These are phyloP conservation scores for Trichocladium antarcticum DNA, from an alignment of 495 filamentous ascomycete genomes.

Conservation along the genomic window DNA sequence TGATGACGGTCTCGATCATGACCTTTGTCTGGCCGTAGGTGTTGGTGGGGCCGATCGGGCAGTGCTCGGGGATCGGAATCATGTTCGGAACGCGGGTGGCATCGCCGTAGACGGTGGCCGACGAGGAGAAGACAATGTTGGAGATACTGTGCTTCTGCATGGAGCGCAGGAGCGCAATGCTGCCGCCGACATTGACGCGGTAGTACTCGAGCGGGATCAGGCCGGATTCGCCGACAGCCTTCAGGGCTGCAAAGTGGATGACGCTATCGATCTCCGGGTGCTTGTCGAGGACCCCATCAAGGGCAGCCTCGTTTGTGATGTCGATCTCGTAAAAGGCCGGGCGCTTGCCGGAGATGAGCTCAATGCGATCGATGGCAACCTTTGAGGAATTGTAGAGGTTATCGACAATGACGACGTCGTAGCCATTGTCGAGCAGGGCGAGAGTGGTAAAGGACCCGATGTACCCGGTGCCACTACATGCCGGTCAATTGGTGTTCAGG, in stretches of 20 bases:
- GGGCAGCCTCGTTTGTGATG: slow-evolving; percentile 68
- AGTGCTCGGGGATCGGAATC: slow-evolving; percentile 97
- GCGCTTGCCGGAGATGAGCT: slow-evolving; percentile 82
- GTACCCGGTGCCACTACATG: slow-evolving; percentile 83
- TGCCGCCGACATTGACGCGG: slow-evolving; percentile 88
- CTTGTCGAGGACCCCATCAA: slow-evolving; percentile 79
- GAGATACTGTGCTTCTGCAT: slow-evolving; percentile 83
- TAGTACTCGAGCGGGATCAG: slow-evolving; percentile 98
- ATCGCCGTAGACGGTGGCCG: slow-evolving; percentile 94
- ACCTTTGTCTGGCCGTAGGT: slow-evolving; percentile 94
- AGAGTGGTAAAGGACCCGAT: slow-evolving; percentile 96
- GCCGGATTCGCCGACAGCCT: slow-evolving; percentile 93
- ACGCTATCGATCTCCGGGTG: slow-evolving; percentile 94
- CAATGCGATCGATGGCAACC: slow-evolving; percentile 83
- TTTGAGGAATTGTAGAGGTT: slow-evolving; percentile 90
- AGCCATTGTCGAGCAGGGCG: slow-evolving; percentile 82
- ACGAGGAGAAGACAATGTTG: slow-evolving; percentile 97
- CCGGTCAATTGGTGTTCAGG: slow-evolving; percentile 15
- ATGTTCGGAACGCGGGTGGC: slow-evolving; percentile 92
- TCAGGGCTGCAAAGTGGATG: slow-evolving; percentile 95
- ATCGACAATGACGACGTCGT: slow-evolving; percentile 92
- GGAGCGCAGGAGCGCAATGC: slow-evolving; percentile 71
- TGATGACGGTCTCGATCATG: slow-evolving; percentile 81
- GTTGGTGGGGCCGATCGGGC: slow-evolving; percentile 92
- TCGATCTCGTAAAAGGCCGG: slow-evolving; percentile 78